These are phyloP conservation scores for Tylopilus intermedius DNA, from an alignment of 768 basidiomycete species.

Conservation along the genomic window DNA sequence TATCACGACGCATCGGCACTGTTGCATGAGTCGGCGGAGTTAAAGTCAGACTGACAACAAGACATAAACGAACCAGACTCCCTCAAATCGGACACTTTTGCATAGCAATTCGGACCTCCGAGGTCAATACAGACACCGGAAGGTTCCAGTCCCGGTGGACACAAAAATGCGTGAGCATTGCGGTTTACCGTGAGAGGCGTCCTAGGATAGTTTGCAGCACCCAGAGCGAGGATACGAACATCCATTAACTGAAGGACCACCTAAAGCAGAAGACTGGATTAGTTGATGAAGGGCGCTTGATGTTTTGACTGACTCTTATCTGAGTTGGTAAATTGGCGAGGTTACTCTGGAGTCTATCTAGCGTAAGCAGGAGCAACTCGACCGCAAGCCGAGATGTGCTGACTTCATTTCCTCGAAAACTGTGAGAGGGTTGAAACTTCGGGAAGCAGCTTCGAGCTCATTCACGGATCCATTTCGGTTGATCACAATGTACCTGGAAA, in stretches of 20 bases:
- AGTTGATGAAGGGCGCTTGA: conserved; percentile 5
- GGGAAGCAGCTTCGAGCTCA: conserved; percentile 60
- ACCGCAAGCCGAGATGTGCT: conserved; percentile 13
- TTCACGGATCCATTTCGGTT: conserved; percentile 76
- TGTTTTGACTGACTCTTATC: conserved; percentile 46
- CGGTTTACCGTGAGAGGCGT: conserved; percentile 54
- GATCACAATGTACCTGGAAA: conserved; percentile 60
- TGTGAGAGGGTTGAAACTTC: conserved; percentile 59
- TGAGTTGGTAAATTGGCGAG: conserved; percentile 63
- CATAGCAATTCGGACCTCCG: neutral
- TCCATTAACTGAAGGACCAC: conserved; percentile 66
- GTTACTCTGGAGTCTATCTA: conserved; percentile 62
- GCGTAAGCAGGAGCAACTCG: conserved; percentile 2
- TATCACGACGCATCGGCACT: conserved; percentile 4
- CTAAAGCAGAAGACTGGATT: conserved; percentile 32
- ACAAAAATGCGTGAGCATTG: conserved; percentile 64
- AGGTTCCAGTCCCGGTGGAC: conserved; percentile 59
- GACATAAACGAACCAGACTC: conserved; percentile 1
- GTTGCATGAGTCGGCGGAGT: neutral
- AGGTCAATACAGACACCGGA: conserved; percentile 11
- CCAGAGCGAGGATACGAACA: conserved; percentile 67
- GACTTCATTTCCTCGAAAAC: conserved; percentile 80
- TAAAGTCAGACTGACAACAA: neutral
- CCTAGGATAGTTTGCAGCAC: conserved; percentile 55
- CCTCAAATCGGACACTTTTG: conserved; percentile 5